Base-by-base conservation (phyloP, 768 basidiomycete species). In the Tricholoma flavovirens region DNA sequence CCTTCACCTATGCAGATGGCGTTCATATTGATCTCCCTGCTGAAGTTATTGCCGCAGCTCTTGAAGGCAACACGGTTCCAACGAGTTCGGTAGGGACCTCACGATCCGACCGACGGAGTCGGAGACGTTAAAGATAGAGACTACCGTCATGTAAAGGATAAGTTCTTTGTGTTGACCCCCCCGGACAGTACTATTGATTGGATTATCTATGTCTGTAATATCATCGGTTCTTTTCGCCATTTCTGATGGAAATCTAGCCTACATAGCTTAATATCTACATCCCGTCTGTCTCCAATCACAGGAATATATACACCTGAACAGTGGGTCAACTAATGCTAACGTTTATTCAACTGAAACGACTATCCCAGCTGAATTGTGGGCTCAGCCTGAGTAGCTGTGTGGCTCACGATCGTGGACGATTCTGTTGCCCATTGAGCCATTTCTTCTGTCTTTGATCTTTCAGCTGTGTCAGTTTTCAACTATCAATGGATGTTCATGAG, bases 1-100 rank as follows among this genome's bases (percentile, higher is more conserved):
- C 90, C n/a, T 88, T 77, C 62, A 80, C 83, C 22, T 91, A 92
- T 64, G 76, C 84, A 51, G 93, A 92, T 40, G 94, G 93, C 29
- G 90, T 96, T n/a, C 90, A 90, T 51, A 86, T 95, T 49, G 92
- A 97, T 71, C 76, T 97, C 32, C 94, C 94, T 22, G 91, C 93
- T 32, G 94, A 97, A 62, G 82, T 96, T 56, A 93, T 97, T 62
- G 82, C 90, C 21, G 90, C 91, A 48, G 92, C 93, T 7, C 71
- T 97, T 62, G 94, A 93, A 71, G 87, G 87, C 7, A 78, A 76
- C 43, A 69, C 80, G 14, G 73, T 89, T 32, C 87, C 89, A n/a
- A 62, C 77, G 8, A 80, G 75, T 56, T 73, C 81, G 3, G 73
- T 87, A 35, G 82, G 83, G 6, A 29, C 59, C n/a, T 72, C 75